Conservation (phyloP, 1,284 basidiomycete genomes). For the Tilletia setariae region DNA sequence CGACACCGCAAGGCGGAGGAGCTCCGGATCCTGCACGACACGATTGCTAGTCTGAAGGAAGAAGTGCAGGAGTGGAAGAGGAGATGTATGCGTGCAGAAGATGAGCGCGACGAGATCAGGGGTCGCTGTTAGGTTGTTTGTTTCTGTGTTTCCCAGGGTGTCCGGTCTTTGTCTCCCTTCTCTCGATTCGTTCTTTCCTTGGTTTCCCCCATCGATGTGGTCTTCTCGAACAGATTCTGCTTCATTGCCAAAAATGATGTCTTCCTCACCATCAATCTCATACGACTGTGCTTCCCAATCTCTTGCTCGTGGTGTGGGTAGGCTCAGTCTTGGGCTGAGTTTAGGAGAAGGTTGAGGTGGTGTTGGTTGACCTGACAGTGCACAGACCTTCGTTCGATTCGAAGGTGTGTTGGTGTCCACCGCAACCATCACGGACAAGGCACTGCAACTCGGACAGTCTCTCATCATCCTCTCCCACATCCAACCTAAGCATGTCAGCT, state of each 20-base stretch:
- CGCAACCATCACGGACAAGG: background rate
- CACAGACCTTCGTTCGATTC: background rate
- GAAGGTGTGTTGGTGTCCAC: background rate
- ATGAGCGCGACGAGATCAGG: conserved; percentile 34
- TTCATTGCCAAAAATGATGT: background rate
- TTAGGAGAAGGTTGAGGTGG: background rate
- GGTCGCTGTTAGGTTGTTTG: background rate
- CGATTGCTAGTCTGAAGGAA: conserved; percentile 38
- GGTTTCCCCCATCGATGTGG: background rate
- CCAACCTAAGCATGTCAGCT: conserved; percentile 27
- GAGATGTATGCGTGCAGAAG: conserved; percentile 44
- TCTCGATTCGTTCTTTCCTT: background rate
- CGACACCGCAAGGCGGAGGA: conserved; percentile 52
- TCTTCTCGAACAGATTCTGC: background rate
- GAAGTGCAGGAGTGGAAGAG: conserved; percentile 49
- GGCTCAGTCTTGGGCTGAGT: background rate
- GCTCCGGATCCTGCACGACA: conserved; percentile 42
- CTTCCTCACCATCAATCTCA: background rate
- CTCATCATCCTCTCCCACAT: background rate
- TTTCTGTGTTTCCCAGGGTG: background rate
- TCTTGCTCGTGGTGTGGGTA: background rate
- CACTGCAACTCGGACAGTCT: too few species aligned
- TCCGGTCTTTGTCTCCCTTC: background rate
- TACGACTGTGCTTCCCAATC: background rate
- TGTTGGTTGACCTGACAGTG: background rate